Base-by-base conservation (phyloP, 2,329 filamentous ascomycete species). In the Canariomyces notabilis region DNA sequence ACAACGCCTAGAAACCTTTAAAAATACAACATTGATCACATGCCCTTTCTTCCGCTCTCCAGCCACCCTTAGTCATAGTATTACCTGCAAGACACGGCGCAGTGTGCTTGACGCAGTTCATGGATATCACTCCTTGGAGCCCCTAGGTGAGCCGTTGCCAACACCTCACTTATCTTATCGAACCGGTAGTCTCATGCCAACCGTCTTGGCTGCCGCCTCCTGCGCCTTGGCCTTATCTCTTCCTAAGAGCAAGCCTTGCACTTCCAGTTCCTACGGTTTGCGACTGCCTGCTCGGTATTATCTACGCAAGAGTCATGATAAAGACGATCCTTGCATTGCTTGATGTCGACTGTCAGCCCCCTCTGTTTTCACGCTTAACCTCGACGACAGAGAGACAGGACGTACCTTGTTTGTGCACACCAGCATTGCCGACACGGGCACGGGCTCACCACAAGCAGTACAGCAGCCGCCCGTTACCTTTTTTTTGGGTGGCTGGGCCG, bases 391-490 rank as follows among this genome's bases (percentile, higher is more conserved):
- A n/a, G 22, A 34, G 26, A 8, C 22, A 19, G 42, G 16, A 62
- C 67, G 62, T 58, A 77, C 75, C 63, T 70, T 66, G 51, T 76
- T 76, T 4, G 67, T 63, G 57, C 76, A 80, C 20, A 77, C 59
- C 22, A 79, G 59, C 53, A 74, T 63, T 9, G 64, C 66, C 3
- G 73, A 69, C 2, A 73, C 73, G 18, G 71, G 62, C 18, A 76
- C 74, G 5, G 69, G 67, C 36, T 73, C 65, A 9, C 69, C 69
- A 51, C 76, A 80, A 12, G 72, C 56, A 2, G 61, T 62, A 33
- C 74, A 59, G 36, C 74, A 54, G 2, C 53, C 74, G 26, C 66
- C 70, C 16, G 65, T 59, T 16, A 68, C 69, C 54, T 66, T 72
- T 47, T 67, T 64, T 46, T 68, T 67, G 2, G 64, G 60, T 14